Percentiles rank a stretch among this genome's conserved stretches.
phyloP scores from a whole-genome alignment of 345 rosid genomes.

The Dipteronia sinensis region DNA sequence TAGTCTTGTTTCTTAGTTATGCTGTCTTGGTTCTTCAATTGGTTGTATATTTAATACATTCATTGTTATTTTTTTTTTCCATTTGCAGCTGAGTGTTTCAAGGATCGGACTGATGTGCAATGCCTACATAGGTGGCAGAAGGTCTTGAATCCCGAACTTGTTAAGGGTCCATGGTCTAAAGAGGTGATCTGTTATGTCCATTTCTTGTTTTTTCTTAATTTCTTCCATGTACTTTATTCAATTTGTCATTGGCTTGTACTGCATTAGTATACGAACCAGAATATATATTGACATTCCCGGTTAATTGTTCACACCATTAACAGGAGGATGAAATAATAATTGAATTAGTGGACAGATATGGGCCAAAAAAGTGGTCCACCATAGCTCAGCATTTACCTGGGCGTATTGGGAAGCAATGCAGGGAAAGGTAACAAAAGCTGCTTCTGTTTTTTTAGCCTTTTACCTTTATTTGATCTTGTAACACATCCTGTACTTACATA shows the following conservation, averaged over 20 bases:
- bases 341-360: conserved; percentile 77
- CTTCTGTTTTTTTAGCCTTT: conserved; percentile 7
- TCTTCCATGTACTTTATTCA: conserved; percentile 2
- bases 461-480: conserved; percentile 3
- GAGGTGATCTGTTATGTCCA: conserved; percentile 58
- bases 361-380: conserved; percentile 99
- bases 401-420: conserved; percentile 97
- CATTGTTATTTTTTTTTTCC: conserved; percentile 31
- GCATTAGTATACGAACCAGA: neutral
- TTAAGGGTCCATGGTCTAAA: conserved; percentile 99
- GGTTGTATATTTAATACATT: neutral
- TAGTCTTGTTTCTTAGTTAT: conserved; percentile 1
- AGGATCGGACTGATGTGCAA: conserved; percentile 98
- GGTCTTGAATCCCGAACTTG: conserved; percentile 97
- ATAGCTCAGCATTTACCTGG: conserved; percentile 96
- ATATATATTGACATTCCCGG: conserved; percentile 2
- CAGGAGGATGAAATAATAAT: conserved; percentile 91
- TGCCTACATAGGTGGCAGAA: conserved; percentile 99
- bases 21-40: neutral
- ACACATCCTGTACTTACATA: neutral
- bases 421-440: conserved; percentile 70
- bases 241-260: conserved; percentile 15
- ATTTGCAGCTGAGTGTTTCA: conserved; percentile 93
- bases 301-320: conserved; percentile 25
- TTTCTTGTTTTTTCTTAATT: conserved; percentile 9